Evolutionary conservation across 1,139 yeast genomes (phyloP).

Genomic region (Scheffersomyces cryptocercus): DNA sequence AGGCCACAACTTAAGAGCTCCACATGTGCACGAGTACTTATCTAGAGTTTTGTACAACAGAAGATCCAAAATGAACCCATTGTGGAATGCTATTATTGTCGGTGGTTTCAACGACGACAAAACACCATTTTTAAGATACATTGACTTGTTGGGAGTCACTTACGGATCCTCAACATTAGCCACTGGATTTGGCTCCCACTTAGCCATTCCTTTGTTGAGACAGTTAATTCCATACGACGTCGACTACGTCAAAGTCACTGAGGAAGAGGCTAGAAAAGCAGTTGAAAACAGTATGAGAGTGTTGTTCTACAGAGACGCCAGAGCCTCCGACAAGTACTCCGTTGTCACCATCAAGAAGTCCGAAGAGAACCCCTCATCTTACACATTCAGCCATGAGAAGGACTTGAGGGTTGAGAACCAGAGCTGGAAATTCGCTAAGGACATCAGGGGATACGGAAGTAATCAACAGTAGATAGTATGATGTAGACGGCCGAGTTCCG

Average conservation of each 20-base stretch:
- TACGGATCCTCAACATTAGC: slow-evolving; percentile 88
- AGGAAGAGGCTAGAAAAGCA: slow-evolving; percentile 72
- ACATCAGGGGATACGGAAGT: slow-evolving; percentile 88
- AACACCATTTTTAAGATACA: slow-evolving; percentile 76
- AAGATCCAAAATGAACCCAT: slow-evolving; percentile 90
- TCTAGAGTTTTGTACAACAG: slow-evolving; percentile 83
- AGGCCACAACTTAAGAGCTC: slow-evolving; percentile 72
- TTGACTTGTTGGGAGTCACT: slow-evolving; percentile 88
- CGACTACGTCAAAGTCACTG: slow-evolving; percentile 67
- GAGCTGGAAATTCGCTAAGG: slow-evolving; percentile 91
- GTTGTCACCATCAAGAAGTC: slow-evolving; percentile 74
- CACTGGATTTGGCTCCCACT: slow-evolving; percentile 94
- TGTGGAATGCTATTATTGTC: slow-evolving; percentile 92
- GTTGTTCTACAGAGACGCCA: slow-evolving; percentile 92
- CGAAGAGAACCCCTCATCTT: slow-evolving; percentile 11
- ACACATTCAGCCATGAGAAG: slow-evolving; percentile 58
- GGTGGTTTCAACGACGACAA: slow-evolving; percentile 78
- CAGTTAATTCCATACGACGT: slow-evolving; percentile 77
- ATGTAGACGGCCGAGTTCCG: too few relatives aligned
- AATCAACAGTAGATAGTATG: slow-evolving; percentile 26
- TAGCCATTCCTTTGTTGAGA: slow-evolving; percentile 91
- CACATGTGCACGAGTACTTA: slow-evolving; percentile 85
- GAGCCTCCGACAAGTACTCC: slow-evolving; percentile 84
- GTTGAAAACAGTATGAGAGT: slow-evolving; percentile 91
- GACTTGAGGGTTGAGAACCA: slow-evolving; percentile 67